Evolutionary conservation across 1,284 basidiomycete species (phyloP), one percentile per base, ranked within the genome.

Genomic region (Sanghuangporus weigelae): DNA sequence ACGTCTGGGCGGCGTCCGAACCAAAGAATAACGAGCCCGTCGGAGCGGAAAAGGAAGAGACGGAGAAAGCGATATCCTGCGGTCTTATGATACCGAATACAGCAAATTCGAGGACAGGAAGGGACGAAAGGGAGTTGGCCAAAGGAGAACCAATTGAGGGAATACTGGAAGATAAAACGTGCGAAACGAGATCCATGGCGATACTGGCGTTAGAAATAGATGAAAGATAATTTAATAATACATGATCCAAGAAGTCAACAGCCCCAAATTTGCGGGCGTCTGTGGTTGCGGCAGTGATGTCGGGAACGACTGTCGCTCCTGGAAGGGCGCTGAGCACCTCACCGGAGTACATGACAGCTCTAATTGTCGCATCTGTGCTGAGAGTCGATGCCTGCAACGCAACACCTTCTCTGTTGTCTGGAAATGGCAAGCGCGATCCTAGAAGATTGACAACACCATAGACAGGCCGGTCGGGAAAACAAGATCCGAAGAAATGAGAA

Each of bases 401-500:
- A 38, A 78, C 73, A 19, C 78, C 77, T 12, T 71, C 68, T 36
- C 75, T 71, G 7, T 75, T 72, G 69, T 85, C 81, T 7, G 73
- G 60, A 71, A 85, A 87, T 11, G 86, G 84, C 26, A 84, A 73
- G 12, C 85, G 81, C 26, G 86, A 73, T 10, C 75, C 77, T 31
- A 86, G 71, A 11, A 87, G 68, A 68, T 88, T 78, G 57, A 88
- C 73, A 8, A 85, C 74, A n/a, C 86, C 86, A 69, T 89, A 88
- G 16, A 85, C 73, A 1, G 85, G 86, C 21, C 83, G 78, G 66
- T 78, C 76, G 8, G 79, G 73, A 70, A 79, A 87, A 71, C 86
- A 89, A 7, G 74, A 72, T 6, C 76, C 57, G 64, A 83, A 72
- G 68, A 86, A 84, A 44, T 71, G 65, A 19, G 74, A 68, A 38